These are phyloP conservation scores for Colletotrichum tanaceti DNA, from an alignment of 2,329 filamentous ascomycete genomes.

Conservation along the genomic window DNA sequence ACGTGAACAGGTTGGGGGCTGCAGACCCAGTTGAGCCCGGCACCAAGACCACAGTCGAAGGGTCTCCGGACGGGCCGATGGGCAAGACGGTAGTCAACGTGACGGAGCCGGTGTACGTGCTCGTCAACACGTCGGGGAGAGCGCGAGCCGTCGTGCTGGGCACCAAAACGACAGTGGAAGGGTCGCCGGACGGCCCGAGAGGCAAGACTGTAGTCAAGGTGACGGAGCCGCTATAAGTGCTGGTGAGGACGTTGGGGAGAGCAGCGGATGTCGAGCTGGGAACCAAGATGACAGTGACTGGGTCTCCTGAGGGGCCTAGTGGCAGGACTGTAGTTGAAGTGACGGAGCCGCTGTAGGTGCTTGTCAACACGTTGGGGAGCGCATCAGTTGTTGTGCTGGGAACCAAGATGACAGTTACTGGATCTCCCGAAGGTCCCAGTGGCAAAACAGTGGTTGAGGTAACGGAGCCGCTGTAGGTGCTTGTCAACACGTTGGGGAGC, in stretches of 20 bases:
- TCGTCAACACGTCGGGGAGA: not conserved
- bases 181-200: not conserved
- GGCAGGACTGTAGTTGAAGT: not conserved
- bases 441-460: not conserved
- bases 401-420: not conserved
- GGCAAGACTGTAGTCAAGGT: conserved; percentile 3
- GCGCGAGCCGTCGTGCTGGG: not conserved
- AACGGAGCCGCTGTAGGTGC: not conserved
- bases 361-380: not conserved
- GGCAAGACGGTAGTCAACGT: not conserved
- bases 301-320: not conserved
- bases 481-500: too few species aligned
- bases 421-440: not conserved
- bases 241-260: not conserved
- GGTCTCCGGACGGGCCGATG: not conserved
- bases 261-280: not conserved
- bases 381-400: not conserved
- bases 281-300: not conserved
- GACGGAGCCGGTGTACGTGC: conserved; percentile 6
- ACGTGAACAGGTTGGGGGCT: not conserved
- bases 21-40: not conserved
- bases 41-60: not conserved
- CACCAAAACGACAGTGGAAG: not conserved
- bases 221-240: conserved; percentile 21
- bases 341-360: not conserved